phyloP scores from a whole-genome alignment of 1,284 basidiomycete genomes.

The Athelia sp. region DNA sequence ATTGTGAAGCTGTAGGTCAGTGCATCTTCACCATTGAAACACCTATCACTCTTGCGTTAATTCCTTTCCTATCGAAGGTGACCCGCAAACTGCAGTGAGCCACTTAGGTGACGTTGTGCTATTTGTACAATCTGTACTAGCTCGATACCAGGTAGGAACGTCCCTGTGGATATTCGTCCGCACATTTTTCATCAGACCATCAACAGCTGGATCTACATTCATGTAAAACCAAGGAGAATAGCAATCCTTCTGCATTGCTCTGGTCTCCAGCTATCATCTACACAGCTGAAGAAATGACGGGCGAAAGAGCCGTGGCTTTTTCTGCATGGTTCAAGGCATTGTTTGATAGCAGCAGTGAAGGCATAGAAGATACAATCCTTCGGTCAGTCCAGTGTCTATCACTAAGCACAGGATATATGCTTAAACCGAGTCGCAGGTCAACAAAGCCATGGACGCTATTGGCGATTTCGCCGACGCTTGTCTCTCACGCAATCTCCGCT shows the following conservation, averaged over 20 bases:
- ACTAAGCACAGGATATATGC: conserved; percentile 6
- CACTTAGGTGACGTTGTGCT: conserved; percentile 72
- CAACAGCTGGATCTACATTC: conserved; percentile 13
- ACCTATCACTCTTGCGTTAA: conserved; percentile 1
- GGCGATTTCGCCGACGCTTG: conserved; percentile 59
- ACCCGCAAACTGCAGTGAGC: conserved; percentile 74
- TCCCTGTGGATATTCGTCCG: background rate
- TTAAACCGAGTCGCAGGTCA: conserved; percentile 34
- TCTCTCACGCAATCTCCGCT: conserved; percentile 54
- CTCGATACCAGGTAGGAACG: conserved; percentile 54
- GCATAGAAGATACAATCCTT: conserved; percentile 76
- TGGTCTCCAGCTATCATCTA: conserved; percentile 41
- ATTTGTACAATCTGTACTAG: conserved; percentile 60
- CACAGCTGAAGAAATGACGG: conserved; percentile 35
- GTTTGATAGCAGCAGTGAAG: conserved; percentile 72
- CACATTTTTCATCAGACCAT: conserved; percentile 24
- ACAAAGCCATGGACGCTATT: conserved; percentile 66
- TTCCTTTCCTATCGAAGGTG: conserved; percentile 43
- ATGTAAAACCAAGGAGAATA: conserved; percentile 37
- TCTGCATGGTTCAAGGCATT: conserved; percentile 67
- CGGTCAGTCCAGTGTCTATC: conserved; percentile 37
- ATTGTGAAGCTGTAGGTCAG: conserved; percentile 74
- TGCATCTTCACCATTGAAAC: conserved; percentile 5
- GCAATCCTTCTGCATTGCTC: conserved; percentile 46
- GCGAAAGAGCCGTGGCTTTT: conserved; percentile 48